Evolutionary conservation across 2,329 filamentous ascomycete species (phyloP).

Genomic region (Xylariaceae sp.): DNA sequence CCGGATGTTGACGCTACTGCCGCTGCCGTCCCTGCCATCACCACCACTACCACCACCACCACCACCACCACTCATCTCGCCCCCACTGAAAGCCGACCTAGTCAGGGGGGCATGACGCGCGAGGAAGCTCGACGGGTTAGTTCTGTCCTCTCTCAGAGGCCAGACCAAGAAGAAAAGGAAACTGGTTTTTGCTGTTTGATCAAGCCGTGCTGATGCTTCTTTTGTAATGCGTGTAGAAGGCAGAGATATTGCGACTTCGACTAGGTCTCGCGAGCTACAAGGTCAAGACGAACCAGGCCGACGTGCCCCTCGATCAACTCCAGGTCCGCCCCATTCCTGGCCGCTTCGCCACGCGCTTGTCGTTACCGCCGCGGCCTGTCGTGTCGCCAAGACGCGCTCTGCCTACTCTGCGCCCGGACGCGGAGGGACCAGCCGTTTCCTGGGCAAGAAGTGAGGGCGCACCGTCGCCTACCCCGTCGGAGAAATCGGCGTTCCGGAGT

Average conservation of each 20-base stretch:
- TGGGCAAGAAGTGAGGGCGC: conserved; percentile 2
- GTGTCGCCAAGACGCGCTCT: conserved; percentile 1
- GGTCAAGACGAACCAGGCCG: conserved; percentile 64
- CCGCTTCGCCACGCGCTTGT: neutral
- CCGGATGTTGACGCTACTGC: conserved; percentile 33
- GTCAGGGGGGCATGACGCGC: conserved; percentile 38
- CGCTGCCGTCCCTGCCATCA: neutral
- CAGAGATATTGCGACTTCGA: conserved; percentile 61
- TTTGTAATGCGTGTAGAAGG: conserved; percentile 42
- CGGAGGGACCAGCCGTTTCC: conserved; percentile 1
- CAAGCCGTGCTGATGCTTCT: conserved; percentile 7
- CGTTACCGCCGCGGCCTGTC: conserved; percentile 5
- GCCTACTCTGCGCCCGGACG: neutral
- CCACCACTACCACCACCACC: no score
- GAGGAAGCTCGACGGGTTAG: conserved; percentile 50
- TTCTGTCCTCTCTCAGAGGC: neutral
- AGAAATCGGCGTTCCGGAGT: conserved; percentile 8
- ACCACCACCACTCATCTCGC: conserved; percentile 1
- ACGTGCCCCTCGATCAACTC: conserved; percentile 58
- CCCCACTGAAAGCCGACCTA: conserved; percentile 19
- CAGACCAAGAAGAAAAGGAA: neutral
- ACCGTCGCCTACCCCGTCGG: neutral
- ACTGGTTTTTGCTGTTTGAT: neutral
- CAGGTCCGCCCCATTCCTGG: conserved; percentile 37
- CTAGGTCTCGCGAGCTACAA: conserved; percentile 70